Evolutionary conservation across 2,329 filamentous ascomycete genomes (phyloP), one percentile per base, ranked within the genome.

Genomic region (Chalara sp.): DNA sequence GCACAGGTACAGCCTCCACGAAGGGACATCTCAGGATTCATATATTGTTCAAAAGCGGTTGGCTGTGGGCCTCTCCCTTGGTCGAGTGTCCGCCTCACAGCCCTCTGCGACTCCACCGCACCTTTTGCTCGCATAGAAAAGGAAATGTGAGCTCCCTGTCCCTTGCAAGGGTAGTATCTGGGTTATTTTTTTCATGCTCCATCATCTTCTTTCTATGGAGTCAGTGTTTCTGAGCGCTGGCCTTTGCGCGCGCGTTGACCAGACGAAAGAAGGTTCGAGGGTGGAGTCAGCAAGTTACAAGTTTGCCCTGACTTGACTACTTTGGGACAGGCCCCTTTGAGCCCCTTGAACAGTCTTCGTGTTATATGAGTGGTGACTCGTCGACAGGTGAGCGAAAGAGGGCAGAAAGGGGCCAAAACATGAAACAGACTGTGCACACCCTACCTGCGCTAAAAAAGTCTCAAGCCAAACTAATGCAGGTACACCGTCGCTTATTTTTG

Each of bases 191-290:
- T 11, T 30, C 43, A 7, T 7, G 8, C 11, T 8, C 45, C 13
- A 5, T 6, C 11, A 2, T 35, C 29, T 2, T 32, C 29, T 13
- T 29, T 47, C 21, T 21, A 21, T 21, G 21, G 21, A 21, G 21
- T 21, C 21, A 3, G 21, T 21, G 21, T 21, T 21, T 21, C 21
- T 21, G 21, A 21, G 2, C 21, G 45, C 35, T 32, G 35, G 21
- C 28, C 33, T 48, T 48, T 48, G 46, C 46, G 46, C 46, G 46
- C 46, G 46, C 46, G 33, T 41, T 41, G 35, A 39, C 30, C n/a
- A 32, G 11, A 37, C 35, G 35, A n/a, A 37, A 37, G n/a, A 37
- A n/a, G 35, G 35, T 37, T 37, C 3, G 21, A 21, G 21, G 3
- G 21, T 21, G 21, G 21, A 21, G 21, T 21, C 21, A 21, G 21